Conservation (phyloP, 352 stramenopile species). For the Phytophthora agathidicida region DNA sequence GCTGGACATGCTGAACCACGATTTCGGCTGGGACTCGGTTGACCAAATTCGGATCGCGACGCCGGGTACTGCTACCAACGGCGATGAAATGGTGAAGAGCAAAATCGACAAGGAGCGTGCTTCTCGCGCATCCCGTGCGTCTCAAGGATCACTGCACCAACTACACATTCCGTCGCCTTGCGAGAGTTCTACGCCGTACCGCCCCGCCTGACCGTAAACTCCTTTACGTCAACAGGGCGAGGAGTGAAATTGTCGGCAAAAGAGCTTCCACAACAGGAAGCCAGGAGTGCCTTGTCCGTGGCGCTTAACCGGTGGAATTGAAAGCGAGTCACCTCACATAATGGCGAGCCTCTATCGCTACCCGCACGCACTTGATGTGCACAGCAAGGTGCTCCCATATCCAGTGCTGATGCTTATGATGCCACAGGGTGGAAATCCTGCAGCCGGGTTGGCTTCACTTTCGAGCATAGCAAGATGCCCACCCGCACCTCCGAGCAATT, state of each 20-base stretch:
- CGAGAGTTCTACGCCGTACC: slow-evolving; percentile 28
- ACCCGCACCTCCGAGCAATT: background rate
- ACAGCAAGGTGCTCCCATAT: too few species aligned
- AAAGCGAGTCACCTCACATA: too few species aligned
- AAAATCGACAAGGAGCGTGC: slow-evolving; percentile 31
- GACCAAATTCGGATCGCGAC: slow-evolving; percentile 43
- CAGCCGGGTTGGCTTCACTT: background rate
- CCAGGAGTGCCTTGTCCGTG: too few species aligned
- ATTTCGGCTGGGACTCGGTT: slow-evolving; percentile 57
- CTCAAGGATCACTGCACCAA: slow-evolving; percentile 32
- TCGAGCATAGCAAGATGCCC: background rate
- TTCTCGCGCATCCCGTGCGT: slow-evolving; percentile 21
- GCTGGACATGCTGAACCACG: slow-evolving; percentile 57
- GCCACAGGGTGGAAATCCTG: too few species aligned
- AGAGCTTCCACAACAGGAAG: too few species aligned
- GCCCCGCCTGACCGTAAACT: slow-evolving; percentile 21
- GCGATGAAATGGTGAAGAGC: slow-evolving; percentile 27
- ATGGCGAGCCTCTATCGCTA: too few species aligned
- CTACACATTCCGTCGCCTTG: slow-evolving; percentile 33
- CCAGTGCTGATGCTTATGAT: too few species aligned
- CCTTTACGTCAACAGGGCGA: slow-evolving; percentile 6
- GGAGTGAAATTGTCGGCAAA: slow-evolving; percentile 5
- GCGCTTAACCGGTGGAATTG: too few species aligned
- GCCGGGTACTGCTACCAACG: slow-evolving; percentile 10
- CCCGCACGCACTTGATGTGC: too few species aligned